Evolutionary conservation across 129 eudicot species (phyloP).

Genomic region (Chrysanthemum makinoi): DNA sequence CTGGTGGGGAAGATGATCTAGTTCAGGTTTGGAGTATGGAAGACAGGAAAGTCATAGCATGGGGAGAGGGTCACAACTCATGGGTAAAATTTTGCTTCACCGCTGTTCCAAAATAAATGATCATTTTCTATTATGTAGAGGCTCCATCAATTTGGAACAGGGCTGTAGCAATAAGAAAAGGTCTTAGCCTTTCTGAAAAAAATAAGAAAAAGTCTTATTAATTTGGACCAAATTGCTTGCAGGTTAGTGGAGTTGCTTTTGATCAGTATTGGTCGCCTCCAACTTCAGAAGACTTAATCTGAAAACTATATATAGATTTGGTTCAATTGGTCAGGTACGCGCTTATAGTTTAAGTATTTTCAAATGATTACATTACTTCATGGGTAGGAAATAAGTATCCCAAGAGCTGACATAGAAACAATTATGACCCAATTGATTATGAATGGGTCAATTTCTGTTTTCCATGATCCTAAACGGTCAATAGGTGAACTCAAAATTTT

Average conservation of each 20-base stretch:
- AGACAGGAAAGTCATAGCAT: conserved; percentile 81
- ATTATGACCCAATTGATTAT: neutral
- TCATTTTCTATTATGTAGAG: conserved; percentile 2
- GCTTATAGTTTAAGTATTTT: neutral
- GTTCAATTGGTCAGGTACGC: conserved; percentile 89
- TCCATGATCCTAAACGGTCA: too few relatives aligned
- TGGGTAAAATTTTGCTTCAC: conserved; percentile 53
- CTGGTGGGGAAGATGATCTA: conserved; percentile 94
- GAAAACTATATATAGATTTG: conserved; percentile 80
- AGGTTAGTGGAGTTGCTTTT: conserved; percentile 93
- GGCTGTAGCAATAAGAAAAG: too few relatives aligned
- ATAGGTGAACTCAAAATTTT: too few relatives aligned
- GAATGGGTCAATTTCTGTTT: neutral
- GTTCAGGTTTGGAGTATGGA: conserved; percentile 99
- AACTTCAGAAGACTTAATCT: conserved; percentile 57
- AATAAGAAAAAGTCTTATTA: neutral
- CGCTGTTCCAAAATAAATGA: neutral
- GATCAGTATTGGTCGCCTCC: conserved; percentile 85
- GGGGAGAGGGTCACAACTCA: conserved; percentile 98
- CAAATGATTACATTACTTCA: neutral
- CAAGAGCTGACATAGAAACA: too few relatives aligned
- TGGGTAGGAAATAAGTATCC: too few relatives aligned
- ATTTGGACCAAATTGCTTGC: conserved; percentile 27
- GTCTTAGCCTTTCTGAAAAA: too few relatives aligned
- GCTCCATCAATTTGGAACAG: neutral